Evolutionary conservation across 345 rosid genomes (phyloP).

Genomic region (Ricinus communis): DNA sequence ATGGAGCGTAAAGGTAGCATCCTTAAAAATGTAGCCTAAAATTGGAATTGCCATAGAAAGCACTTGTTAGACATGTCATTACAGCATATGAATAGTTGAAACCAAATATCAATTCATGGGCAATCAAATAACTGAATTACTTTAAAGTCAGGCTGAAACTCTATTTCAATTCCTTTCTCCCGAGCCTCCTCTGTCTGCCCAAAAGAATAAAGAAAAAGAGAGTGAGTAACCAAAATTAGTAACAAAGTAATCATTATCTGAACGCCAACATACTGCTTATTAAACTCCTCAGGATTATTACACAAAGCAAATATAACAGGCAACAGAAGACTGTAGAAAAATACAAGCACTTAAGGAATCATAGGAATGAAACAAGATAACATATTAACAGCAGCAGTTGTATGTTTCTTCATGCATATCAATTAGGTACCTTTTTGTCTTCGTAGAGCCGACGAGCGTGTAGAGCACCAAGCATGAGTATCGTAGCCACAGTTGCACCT

Average conservation of each 20-base stretch:
- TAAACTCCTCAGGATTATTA: neutral
- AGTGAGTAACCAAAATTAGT: slow-evolving; percentile 13
- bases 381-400: no score
- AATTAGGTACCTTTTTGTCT: slow-evolving; percentile 67
- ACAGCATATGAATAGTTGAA: neutral
- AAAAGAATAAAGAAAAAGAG: no score
- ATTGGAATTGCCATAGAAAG: slow-evolving; percentile 12
- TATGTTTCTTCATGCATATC: no score
- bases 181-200: slow-evolving; percentile 82
- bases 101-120: neutral
- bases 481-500: slow-evolving; percentile 85
- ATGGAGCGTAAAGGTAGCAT: slow-evolving; percentile 80
- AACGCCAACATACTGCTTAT: neutral
- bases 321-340: neutral
- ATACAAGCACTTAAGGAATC: neutral
- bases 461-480: slow-evolving; percentile 95
- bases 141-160: slow-evolving; percentile 77
- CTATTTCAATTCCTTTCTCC: slow-evolving; percentile 71
- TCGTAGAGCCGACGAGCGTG: slow-evolving; percentile 89
- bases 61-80: neutral
- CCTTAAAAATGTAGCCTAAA: slow-evolving; percentile 77
- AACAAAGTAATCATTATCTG: slow-evolving; percentile 2
- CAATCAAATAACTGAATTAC: slow-evolving; percentile 34
- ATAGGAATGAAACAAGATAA: no score
- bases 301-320: neutral